Base-by-base conservation (phyloP, 495 filamentous ascomycete genomes). In the Penicillium tannophilum region DNA sequence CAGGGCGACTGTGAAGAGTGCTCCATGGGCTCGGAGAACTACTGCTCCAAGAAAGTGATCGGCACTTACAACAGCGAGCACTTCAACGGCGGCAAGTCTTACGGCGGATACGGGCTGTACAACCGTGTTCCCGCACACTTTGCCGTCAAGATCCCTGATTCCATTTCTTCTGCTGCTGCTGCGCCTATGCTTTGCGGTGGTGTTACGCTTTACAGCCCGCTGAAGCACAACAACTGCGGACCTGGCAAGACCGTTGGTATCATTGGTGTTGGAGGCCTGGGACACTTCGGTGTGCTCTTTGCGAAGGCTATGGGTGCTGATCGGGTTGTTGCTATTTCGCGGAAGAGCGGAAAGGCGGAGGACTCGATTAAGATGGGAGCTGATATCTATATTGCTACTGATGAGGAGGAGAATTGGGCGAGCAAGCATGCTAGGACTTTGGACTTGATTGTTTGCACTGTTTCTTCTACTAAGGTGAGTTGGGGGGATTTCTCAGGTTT, bases 131-230 rank as follows among this genome's bases (percentile, higher is more conserved):
- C 90, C 6, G 78, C 78, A 3, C 85, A 90, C 62, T 96, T 93
- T 65, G 89, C 86, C 33, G 67, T 95, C 73, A 88, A 88, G 68
- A 94, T 96, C 63, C 92, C 93, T 3, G 88, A 89, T 46, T 65
- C 59, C 0, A 72, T 88, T n/a, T 36, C 77, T 4, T 79, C 75
- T 20, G 80, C 76, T 20, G 72, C 81, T 14, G 91, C 89, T 0
- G 91, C 91, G 6, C 90, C 91, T 1, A 91, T 96, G 90, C 70
- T 96, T 24, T 96, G 92, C 63, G 92, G 84, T 56, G 92, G 93
- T 52, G 80, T 92, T 12, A 95, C 92, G 0, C 79, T 90, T 8
- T 96, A 86, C 72, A 78, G 81, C 14, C 92, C 93, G 3, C 76
- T 96, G 41, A 86, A 82, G 70, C 78, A 86, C 52, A 88, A 92